Evolutionary conservation across 2,329 filamentous ascomycete species (phyloP).

Genomic region (Herpotrichia juniperi): DNA sequence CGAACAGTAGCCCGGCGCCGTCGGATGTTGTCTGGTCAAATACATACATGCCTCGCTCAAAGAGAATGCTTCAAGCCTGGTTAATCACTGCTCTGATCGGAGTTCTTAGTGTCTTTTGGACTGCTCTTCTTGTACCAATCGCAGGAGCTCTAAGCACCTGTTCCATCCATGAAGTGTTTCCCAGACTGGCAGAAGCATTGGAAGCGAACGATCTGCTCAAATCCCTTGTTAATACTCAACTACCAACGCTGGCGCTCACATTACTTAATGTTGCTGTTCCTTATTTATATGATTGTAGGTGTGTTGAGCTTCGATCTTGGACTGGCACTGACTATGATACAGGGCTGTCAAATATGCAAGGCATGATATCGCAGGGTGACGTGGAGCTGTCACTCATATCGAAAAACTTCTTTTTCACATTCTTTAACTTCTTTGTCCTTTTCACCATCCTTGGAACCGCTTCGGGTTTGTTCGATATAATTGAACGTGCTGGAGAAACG

Average conservation of each 20-base stretch:
- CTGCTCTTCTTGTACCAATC: conserved; percentile 78
- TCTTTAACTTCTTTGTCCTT: conserved; percentile 98
- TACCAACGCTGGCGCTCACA: conserved; percentile 85
- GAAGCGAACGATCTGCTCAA: conserved; percentile 71
- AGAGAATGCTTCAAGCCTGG: conserved; percentile 81
- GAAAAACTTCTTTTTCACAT: conserved; percentile 99
- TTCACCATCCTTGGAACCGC: conserved; percentile 88
- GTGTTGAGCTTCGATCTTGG: neutral
- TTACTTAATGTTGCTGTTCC: conserved; percentile 88
- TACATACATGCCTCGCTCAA: conserved; percentile 78
- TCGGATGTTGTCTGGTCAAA: conserved; percentile 95
- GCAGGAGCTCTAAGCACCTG: conserved; percentile 82
- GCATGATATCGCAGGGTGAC: conserved; percentile 93
- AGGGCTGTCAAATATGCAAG: conserved; percentile 84
- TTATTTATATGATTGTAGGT: conserved; percentile 86
- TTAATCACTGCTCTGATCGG: conserved; percentile 81
- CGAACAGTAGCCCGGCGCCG: conserved; percentile 84
- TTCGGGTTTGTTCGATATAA: conserved; percentile 72
- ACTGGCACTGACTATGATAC: conserved; percentile 9
- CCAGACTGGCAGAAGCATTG: conserved; percentile 71
- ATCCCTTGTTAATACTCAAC: conserved; percentile 82
- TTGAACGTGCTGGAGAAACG: conserved; percentile 69
- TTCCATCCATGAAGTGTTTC: conserved; percentile 75
- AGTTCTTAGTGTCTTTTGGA: conserved; percentile 85
- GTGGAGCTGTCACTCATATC: conserved; percentile 94